Evolutionary conservation across 495 filamentous ascomycete species (phyloP), one percentile per base, ranked within the genome.

Genomic region (Durotheca rogersii): DNA sequence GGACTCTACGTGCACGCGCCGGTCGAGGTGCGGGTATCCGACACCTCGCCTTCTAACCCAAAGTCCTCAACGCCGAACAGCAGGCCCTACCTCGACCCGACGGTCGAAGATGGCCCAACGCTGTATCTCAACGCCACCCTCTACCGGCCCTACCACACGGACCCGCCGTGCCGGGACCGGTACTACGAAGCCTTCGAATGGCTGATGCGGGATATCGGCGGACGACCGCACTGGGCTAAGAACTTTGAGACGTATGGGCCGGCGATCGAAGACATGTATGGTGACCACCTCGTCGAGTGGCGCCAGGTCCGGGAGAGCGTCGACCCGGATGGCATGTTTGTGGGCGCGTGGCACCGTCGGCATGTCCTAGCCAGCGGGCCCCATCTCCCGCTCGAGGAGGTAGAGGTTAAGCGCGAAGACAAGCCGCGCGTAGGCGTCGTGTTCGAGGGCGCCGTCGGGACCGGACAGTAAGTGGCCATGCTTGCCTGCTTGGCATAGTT

Each of bases 221-320:
- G 89, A n/a, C 76, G 78, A 37, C 93, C 93, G 23, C 93, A 98
- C 68, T 98, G 93, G 90, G 93, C 94, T 5, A 98, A 98, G 78
- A 96, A 95, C 60, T 97, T 95, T 68, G 71, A 73, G 19, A 77
- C 80, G 11, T 69, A 72, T 1, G 74, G 77, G 6, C 73, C 76
- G 29, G 81, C 87, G 32, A 73, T 88, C 19, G 65, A 69, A 41
- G 37, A 50, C 4, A 79, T 81, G 71, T 85, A 81, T 53, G 73
- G 70, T 15, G 52, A 53, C 11, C 66, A 73, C 35, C 77, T 93
- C 64, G 63, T 71, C 21, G 68, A 76, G 43, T 96, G 86, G 83
- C 68, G 82, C 27, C 69, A 75, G 40, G 76, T 95, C 7, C 74
- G 90, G 14, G 71, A 83, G 31, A 79, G 83, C 44, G 81, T 84